A percentile compares a stretch with the other conserved stretches of the same genome.
Evolutionary conservation across 2,329 filamentous ascomycete species (phyloP).

Genomic region (Phoma sp.): DNA sequence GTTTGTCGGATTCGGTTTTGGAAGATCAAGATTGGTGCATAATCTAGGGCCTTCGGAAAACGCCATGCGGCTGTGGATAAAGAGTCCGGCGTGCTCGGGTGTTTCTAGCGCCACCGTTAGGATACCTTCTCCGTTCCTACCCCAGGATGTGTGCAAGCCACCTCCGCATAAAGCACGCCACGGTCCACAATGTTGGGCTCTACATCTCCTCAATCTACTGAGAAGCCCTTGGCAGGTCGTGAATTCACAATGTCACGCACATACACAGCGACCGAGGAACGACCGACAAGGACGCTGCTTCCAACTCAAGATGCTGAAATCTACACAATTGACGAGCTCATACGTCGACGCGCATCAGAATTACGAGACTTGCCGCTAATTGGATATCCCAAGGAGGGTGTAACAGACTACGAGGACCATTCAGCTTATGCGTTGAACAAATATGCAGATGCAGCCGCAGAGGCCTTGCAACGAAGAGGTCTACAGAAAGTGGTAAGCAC

Average conservation of each 20-base stretch:
- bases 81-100: conserved; percentile 6
- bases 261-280: conserved; percentile 16
- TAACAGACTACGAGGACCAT: conserved; percentile 36
- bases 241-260: conserved; percentile 23
- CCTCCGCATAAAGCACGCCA: conserved; percentile 18
- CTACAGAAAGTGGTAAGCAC: conserved; percentile 30
- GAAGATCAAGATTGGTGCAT: conserved; percentile 14
- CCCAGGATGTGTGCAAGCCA: conserved; percentile 12
- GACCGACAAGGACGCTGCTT: conserved; percentile 6
- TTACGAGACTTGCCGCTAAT: conserved; percentile 28
- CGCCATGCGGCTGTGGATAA: conserved; percentile 17
- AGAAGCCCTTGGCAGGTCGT: not conserved
- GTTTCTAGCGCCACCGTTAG: not conserved
- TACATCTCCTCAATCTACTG: conserved; percentile 4
- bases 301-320: conserved; percentile 21
- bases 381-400: conserved; percentile 32
- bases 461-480: conserved; percentile 27
- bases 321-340: conserved; percentile 36
- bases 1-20: not conserved
- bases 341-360: conserved; percentile 30
- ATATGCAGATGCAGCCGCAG: conserved; percentile 36
- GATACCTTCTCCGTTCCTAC: conserved; percentile 15
- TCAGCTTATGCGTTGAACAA: conserved; percentile 32
- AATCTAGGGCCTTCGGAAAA: conserved; percentile 14
- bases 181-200: conserved; percentile 11